Base-by-base conservation (phyloP, 2,329 filamentous ascomycete species). In the Fusarium sp. region DNA sequence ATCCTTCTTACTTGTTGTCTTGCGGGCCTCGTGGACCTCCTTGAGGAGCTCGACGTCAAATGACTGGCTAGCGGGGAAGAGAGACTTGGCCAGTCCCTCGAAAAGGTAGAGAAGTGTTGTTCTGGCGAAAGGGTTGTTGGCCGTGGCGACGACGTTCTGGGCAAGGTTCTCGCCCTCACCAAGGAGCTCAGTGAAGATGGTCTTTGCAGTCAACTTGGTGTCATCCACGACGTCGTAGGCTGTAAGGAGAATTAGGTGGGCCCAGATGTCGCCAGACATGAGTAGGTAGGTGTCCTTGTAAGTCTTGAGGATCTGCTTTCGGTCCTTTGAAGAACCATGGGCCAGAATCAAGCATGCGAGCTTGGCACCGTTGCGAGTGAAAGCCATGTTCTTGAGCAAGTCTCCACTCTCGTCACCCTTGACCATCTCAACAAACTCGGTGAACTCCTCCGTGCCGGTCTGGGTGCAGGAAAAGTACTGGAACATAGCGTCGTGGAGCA, bases 401-500 rank as follows among this genome's bases (percentile, higher is more conserved):
- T 98, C 93, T 43, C 92, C 93, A 55, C 91, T 89, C 73, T 97
- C 92, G 67, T 99, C 94, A 36, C 91, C 91, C 79, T 96, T 96
- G 72, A 99, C 82, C 67, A 96, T 84, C 76, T 98, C 93, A 55
- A 96, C 79, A 73, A 97, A 97, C 70, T 96, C 93, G 29, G 83
- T 91, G 38, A 92, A 88, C 75, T 98, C 94, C 55, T 91, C 88
- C 40, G 88, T 91, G 4, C 90, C 93, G 5, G 86, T 81, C 65
- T 90, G 89, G 42, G 89, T 87, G 70, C 91, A 94, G 49, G 92
- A 80, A 78, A 94, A 97, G 78, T 97, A 99, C 75, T 99, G 94
- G 58, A 97, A 82, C 93, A 99, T 97, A 45, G 95, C 95, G 72
- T 98, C 95, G 77, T 99, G 96, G 19, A 99, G 86, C 85, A 99